Evolutionary conservation across 306 rosid genomes (phyloP).

Genomic region (Castanea sativa): DNA sequence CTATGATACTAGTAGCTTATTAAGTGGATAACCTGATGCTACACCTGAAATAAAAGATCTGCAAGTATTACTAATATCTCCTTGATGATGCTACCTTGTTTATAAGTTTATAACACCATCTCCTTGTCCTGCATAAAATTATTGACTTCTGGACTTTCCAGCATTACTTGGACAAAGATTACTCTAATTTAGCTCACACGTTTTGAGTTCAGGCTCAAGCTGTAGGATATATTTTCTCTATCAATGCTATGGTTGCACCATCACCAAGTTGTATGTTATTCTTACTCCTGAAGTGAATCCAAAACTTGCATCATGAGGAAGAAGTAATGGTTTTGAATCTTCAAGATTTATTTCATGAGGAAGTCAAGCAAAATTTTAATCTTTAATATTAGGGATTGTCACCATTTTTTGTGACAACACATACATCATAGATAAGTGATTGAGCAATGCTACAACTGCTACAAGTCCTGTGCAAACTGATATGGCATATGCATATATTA

Average conservation of each 20-base stretch:
- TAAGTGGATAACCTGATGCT: slow-evolving; percentile 5
- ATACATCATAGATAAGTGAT: neutral
- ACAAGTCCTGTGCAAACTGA: too few species aligned
- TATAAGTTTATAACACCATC: slow-evolving; percentile 5
- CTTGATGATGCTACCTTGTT: slow-evolving; percentile 2
- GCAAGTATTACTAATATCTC: slow-evolving; percentile 6
- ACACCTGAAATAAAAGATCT: slow-evolving; percentile 2
- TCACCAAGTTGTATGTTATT: neutral
- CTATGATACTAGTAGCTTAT: neutral
- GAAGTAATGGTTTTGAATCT: neutral
- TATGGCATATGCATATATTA: too few species aligned
- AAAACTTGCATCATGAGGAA: neutral
- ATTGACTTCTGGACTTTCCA: slow-evolving; percentile 10
- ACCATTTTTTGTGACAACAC: neutral
- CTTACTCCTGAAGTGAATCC: neutral
- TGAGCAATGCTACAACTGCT: too few species aligned
- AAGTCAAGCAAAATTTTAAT: neutral
- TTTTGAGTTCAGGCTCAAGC: slow-evolving; percentile 66
- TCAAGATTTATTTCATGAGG: neutral
- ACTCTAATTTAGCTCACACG: slow-evolving; percentile 21
- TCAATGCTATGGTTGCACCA: too few species aligned
- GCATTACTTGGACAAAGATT: slow-evolving; percentile 1
- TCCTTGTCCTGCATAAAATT: slow-evolving; percentile 14
- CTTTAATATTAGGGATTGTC: neutral
- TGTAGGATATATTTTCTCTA: neutral